A percentile compares a stretch with the other conserved stretches of the same genome.
phyloP scores from a whole-genome alignment of 495 filamentous ascomycete genomes.

The Neurospora sp. region DNA sequence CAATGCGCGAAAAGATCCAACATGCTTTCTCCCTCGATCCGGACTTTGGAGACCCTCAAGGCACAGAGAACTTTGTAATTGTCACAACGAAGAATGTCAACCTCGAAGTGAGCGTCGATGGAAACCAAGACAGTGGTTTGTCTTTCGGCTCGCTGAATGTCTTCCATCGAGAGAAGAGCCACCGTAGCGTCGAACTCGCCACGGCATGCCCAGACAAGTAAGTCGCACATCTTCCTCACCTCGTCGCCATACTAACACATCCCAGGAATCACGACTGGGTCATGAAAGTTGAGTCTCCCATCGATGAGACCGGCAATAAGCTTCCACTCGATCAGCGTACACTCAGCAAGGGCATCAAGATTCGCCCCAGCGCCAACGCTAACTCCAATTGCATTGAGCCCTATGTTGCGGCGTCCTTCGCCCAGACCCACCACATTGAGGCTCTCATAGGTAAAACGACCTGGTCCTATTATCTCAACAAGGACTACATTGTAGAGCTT shows the following conservation, averaged over 20 bases:
- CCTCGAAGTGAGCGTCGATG: conserved; percentile 8
- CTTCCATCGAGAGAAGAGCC: conserved; percentile 4
- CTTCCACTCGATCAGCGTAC: background rate
- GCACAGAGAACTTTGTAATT: background rate
- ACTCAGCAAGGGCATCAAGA: background rate
- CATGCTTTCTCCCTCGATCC: background rate
- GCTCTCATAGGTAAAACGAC: conserved; percentile 7
- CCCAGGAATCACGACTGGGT: conserved; percentile 16
- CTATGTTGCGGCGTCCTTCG: background rate
- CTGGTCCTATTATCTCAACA: conserved; percentile 4
- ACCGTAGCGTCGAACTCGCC: conserved; percentile 17
- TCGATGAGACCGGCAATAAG: background rate
- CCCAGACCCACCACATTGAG: background rate
- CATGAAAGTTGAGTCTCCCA: conserved; percentile 5
- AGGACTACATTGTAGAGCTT: conserved; percentile 10
- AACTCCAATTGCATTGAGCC: background rate
- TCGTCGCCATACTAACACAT: background rate
- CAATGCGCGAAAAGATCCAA: background rate
- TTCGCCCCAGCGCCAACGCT: background rate
- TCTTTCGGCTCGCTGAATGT: conserved; percentile 4
- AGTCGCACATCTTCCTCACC: background rate
- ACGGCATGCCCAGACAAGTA: conserved; percentile 33
- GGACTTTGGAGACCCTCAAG: background rate
- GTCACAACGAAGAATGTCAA: conserved; percentile 12
- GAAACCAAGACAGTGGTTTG: background rate